Base-by-base conservation (phyloP, 2,329 filamentous ascomycete genomes). In the Fusarium duplospermum region DNA sequence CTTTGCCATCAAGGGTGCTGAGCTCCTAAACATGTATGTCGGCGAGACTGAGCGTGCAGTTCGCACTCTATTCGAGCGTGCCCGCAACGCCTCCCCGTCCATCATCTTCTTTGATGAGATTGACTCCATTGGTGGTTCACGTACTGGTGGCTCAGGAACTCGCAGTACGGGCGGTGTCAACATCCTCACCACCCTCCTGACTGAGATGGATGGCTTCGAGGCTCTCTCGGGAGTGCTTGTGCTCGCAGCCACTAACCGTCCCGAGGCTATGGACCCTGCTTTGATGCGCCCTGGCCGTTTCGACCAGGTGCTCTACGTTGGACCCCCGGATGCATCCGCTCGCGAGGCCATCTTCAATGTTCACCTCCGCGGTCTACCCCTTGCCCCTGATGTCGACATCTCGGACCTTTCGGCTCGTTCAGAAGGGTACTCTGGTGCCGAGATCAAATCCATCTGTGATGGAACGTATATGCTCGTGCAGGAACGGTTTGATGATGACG, bases 31-130 rank as follows among this genome's bases (percentile, higher is more conserved):
- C 84, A 98, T 97, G 94, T 98, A 98, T 82, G 95, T 98, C 20
- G 96, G 96, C 70, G 96, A 98, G 82, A 96, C 95, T 2, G 96
- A 98, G 84, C 91, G 94, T 13, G 92, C 93, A 9, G 89, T 98
- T 47, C 91, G 96, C 40, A 93, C 94, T 64, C 90, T 98, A 1
- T 98, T 98, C 81, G 89, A 92, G 62, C 93, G 95, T 76, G 96
- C 96, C 1, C 89, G 93, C 47, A 92, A 93, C n/a, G 95, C 95
- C 10, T 91, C 92, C 61, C 96, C 96, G 0, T 95, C 93, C 80
- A 96, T 98, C 83, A 95, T 98, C 77, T 98, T 98, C 87, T 98
- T 98, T 75, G 95, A 98, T 81, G 95, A 98, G 82, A 96, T 98
- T 77, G 95, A 98, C 83, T 92, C 94, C 6, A 96, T 98, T 72